Base-by-base conservation (phyloP, 2,329 filamentous ascomycete genomes). In the Didymella lethalis region DNA sequence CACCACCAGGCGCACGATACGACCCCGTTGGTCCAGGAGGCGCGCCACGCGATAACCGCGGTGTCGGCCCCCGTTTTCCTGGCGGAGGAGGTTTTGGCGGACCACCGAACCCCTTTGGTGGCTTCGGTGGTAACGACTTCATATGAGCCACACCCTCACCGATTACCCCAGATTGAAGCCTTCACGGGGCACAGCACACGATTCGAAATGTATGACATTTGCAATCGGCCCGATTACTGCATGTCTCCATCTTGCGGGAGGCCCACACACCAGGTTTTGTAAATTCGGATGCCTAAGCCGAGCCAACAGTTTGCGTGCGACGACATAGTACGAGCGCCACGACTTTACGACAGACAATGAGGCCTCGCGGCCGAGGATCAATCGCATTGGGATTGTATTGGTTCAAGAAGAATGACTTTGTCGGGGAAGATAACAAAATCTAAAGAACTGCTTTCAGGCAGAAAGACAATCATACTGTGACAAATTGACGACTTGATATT, bases 1-100 rank as follows among this genome's bases (percentile, higher is more conserved):
- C 87, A 28, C 95, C 95, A 4, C 93, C 92, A 2, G 95, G 95
- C 1, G 90, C 93, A n/a, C 84, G 95, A 64, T 98, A 92, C 80
- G 95, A 98, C 80, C 94, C 94, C 2, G 79, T 93, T 0, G 83
- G 84, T 64, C 84, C 85, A 23, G 80, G 80, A 16, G 82, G 79
- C 56, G 75, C 81, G 57, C 78, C 82, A 49, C 75, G 72, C 18
- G 74, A 77, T 52, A 67, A 68, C 26, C 67, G 73, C 36, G 67
- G 71, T 10, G 68, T 65, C 20, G 68, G 68, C n/a, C 66, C 69
- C 6, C 64, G 72, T 12, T 74, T 73, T 32, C 71, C 71, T 46
- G 74, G 75, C 32, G 81, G 80, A 51, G 81, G 80, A 51, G 74
- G 75, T 18, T 67, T 70, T 11, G 69, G 71, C 6, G 80, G 80